These are phyloP conservation scores for Macrotyloma uniflorum DNA, from an alignment of 306 rosid genomes.

Conservation along the genomic window DNA sequence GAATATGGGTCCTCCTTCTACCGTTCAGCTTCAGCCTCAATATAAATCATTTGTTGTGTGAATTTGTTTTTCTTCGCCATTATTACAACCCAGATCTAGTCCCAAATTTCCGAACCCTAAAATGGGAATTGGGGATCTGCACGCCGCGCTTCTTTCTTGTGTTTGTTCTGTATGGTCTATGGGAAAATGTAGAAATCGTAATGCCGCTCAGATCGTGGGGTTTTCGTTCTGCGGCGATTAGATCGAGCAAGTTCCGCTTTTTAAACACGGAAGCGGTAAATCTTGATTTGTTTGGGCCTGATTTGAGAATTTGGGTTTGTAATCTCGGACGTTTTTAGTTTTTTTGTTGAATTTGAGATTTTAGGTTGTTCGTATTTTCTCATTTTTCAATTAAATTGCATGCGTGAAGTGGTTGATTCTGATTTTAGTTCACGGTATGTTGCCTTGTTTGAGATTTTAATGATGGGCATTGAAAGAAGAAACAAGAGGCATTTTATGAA, in stretches of 20 bases:
- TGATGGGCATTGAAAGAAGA: slow-evolving; percentile 30
- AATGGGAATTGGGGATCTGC: slow-evolving; percentile 51
- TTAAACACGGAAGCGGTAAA: slow-evolving; percentile 27
- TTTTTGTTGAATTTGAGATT: slow-evolving; percentile 13
- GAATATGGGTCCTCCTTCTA: slow-evolving; percentile 79
- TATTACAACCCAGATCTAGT: slow-evolving; percentile 47
- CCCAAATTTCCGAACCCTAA: slow-evolving; percentile 31
- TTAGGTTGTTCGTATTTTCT: slow-evolving; percentile 30
- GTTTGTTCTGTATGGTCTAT: slow-evolving; percentile 26
- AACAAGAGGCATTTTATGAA: slow-evolving; percentile 2
- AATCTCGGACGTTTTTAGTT: background rate
- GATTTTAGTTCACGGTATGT: background rate
- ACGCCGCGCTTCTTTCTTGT: background rate
- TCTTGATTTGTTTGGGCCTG: slow-evolving; percentile 20
- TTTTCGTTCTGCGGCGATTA: slow-evolving; percentile 43
- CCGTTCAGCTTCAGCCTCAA: slow-evolving; percentile 54
- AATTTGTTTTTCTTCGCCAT: slow-evolving; percentile 31
- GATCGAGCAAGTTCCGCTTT: slow-evolving; percentile 26
- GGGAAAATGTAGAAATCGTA: slow-evolving; percentile 43
- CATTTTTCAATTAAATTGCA: slow-evolving; percentile 20
- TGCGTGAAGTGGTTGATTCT: background rate
- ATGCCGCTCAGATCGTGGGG: slow-evolving; percentile 40
- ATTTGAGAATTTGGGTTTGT: slow-evolving; percentile 24
- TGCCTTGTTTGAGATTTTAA: slow-evolving; percentile 20
- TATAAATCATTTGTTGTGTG: slow-evolving; percentile 38